phyloP scores from a whole-genome alignment of 2,329 filamentous ascomycete genomes.

The Neoarthrinium moseri region DNA sequence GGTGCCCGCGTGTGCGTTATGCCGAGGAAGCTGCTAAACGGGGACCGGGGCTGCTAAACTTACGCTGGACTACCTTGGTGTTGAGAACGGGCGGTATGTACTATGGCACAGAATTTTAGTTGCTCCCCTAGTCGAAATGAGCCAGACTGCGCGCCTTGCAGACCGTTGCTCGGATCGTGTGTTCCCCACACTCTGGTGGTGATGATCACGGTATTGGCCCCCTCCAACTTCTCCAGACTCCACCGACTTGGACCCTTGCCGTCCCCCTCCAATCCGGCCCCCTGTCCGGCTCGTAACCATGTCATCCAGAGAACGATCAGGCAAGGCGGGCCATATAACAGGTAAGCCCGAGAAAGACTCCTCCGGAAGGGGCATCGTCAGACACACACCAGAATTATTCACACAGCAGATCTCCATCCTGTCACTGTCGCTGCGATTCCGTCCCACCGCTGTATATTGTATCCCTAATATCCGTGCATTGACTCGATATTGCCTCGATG shows the following conservation, averaged over 20 bases:
- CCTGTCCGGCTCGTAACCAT: not conserved
- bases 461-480: constrained; percentile 39
- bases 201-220: not conserved
- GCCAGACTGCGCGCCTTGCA: not conserved
- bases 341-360: constrained; percentile 9
- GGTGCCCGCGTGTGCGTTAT: too few relatives aligned
- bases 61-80: too few relatives aligned
- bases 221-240: constrained; percentile 10
- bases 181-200: constrained; percentile 4
- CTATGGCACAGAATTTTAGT: not conserved
- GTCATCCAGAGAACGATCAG: constrained; percentile 1
- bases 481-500: constrained; percentile 39
- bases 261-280: not conserved
- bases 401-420: constrained; percentile 12
- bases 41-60: too few relatives aligned
- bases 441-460: constrained; percentile 39
- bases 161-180: not conserved
- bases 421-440: constrained; percentile 21
- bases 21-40: too few relatives aligned
- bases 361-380: constrained; percentile 1
- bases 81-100: too few relatives aligned
- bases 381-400: constrained; percentile 8
- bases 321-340: constrained; percentile 13
- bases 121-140: too few relatives aligned
- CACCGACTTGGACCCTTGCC: not conserved